Evolutionary conservation across 257 asterid genomes (phyloP), one percentile per base, ranked within the genome.

Genomic region (Solanum chmielewskii): DNA sequence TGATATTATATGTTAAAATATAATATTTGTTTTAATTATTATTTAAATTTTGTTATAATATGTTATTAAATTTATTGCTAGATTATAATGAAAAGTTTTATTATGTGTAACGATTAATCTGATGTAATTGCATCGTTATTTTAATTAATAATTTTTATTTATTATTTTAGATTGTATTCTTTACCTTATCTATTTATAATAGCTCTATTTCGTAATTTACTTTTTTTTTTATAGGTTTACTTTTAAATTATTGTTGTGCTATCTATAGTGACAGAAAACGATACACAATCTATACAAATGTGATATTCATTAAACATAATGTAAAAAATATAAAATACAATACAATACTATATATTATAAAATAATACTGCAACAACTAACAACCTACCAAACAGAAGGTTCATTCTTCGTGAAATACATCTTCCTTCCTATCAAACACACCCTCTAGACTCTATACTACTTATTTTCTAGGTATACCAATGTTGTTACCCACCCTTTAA

Each of bases 241-340:
- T 2, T 64, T 64, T 16, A n/a, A 64, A n/a, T 11, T 64, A 11
- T 64, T 64, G 18, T n/a, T 64, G 2, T 62, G 31, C n/a, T n/a
- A 1, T n/a, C n/a, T n/a, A 1, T n/a, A 64, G 4, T 5, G 71
- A 64, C 8, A 5, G 0, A n/a, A 1, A 64, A 64, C 0, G 2
- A 2, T n/a, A 64, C 8, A 23, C 4, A n/a, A 64, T 5, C 3
- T 10, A 62, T 23, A 14, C 0, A 64, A 64, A n/a, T n/a, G 0
- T n/a, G 5, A 11, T 64, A 64, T 11, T 64, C 33, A 64, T 64
- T 64, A n/a, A 64, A 64, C 3, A 10, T n/a, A 23, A 23, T 20
- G 11, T 56, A 62, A 0, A 62, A 0, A 4, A n/a, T 62, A 10
- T 11, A 11, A 2, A 62, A 23, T n/a, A 62, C 1, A 41, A 47